Evolutionary conservation across 2,329 filamentous ascomycete species (phyloP).

Genomic region (Xylaria sp.): DNA sequence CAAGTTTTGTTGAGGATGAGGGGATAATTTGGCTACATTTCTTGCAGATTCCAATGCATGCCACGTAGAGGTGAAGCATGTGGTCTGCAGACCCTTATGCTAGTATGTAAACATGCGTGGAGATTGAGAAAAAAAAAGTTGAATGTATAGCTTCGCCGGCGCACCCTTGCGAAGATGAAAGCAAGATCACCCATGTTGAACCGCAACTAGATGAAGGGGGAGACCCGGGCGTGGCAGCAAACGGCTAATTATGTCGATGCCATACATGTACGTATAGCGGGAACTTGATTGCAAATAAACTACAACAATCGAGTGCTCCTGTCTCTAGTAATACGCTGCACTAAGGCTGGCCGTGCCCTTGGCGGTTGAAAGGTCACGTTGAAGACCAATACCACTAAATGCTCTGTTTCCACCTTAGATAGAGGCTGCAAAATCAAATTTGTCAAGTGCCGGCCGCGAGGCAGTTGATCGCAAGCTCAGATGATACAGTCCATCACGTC

Average conservation of each 20-base stretch:
- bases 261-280: conserved; percentile 22
- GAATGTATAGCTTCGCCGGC: conserved; percentile 13
- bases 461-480: conserved; percentile 10
- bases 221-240: conserved; percentile 12
- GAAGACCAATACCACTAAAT: background rate
- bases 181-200: conserved; percentile 19
- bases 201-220: conserved; percentile 28
- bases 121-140: conserved; percentile 2
- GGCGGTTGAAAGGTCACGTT: background rate
- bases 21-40: background rate
- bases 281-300: conserved; percentile 29
- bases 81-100: conserved; percentile 6
- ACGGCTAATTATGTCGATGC: conserved; percentile 32
- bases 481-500: conserved; percentile 3
- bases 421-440: background rate
- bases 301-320: background rate
- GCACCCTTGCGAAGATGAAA: conserved; percentile 14
- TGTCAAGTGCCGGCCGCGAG: conserved; percentile 25
- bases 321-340: conserved; percentile 1
- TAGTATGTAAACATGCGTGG: conserved; percentile 1
- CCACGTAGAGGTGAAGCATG: conserved; percentile 20
- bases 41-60: background rate
- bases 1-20: conserved; percentile 3
- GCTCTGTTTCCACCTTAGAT: background rate
- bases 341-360: conserved; percentile 16